Percentiles rank a stretch among this genome's conserved stretches.
phyloP scores from a whole-genome alignment of 768 basidiomycete species.

The Kwoniella bestiolae region DNA sequence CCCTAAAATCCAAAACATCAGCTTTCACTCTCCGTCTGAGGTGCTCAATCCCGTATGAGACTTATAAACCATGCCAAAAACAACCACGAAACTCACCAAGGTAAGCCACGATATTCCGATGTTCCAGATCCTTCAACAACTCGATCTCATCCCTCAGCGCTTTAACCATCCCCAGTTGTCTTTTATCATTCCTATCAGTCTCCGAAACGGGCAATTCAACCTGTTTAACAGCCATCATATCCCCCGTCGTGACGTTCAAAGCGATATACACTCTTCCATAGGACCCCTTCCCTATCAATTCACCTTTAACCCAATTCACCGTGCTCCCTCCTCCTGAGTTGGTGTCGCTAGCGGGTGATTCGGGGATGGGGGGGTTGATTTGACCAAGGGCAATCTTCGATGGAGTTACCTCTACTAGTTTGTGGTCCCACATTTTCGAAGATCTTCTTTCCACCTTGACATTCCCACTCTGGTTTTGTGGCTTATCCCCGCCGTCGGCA shows the following conservation, averaged over 20 bases:
- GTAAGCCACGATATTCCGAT: conserved; percentile 95
- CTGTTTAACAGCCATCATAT: conserved; percentile 99
- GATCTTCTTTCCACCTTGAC: conserved; percentile 68
- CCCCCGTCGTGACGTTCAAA: conserved; percentile 91
- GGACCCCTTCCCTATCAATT: conserved; percentile 94
- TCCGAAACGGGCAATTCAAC: conserved; percentile 91
- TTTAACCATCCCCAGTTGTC: conserved; percentile 83
- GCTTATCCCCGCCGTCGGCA: background rate
- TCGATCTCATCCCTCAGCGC: conserved; percentile 93
- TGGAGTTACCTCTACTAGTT: conserved; percentile 88
- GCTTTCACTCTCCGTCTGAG: too few relatives aligned
- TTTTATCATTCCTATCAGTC: conserved; percentile 85
- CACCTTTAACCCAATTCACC: conserved; percentile 98
- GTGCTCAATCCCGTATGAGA: background rate
- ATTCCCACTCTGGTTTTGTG: background rate
- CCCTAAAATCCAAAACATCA: conserved; percentile 4
- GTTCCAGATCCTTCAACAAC: conserved; percentile 92
- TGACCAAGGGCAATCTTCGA: conserved; percentile 62
- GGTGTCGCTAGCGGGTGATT: conserved; percentile 34
- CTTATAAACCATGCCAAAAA: background rate
- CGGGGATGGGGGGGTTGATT: conserved; percentile 38
- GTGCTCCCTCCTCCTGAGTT: conserved; percentile 73
- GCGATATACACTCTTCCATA: conserved; percentile 97
- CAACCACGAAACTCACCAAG: conserved; percentile 63
- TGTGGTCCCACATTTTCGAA: conserved; percentile 93